Conservation (phyloP, 169 alveolate genomes). For the Babesia sp. region DNA sequence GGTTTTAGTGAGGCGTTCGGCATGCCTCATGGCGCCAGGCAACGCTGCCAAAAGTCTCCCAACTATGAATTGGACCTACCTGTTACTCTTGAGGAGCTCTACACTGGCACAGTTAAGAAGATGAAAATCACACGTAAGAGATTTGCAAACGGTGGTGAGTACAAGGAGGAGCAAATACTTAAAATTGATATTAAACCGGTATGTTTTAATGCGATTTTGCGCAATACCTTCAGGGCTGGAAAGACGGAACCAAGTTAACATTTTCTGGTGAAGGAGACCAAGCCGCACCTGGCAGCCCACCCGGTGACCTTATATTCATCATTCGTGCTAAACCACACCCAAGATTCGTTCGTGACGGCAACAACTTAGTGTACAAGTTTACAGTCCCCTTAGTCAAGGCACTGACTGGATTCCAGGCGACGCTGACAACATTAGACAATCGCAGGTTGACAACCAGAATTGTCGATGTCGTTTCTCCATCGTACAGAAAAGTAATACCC, state of each 20-base stretch:
- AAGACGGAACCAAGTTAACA: conserved; percentile 84
- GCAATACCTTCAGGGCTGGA: conserved; percentile 73
- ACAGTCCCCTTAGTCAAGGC: conserved; percentile 85
- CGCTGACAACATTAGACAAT: conserved; percentile 82
- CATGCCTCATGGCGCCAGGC: conserved; percentile 38
- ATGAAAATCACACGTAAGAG: conserved; percentile 83
- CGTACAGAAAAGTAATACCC: conserved; percentile 76
- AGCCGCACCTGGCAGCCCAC: conserved; percentile 77
- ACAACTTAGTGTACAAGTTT: conserved; percentile 80
- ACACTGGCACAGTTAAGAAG: conserved; percentile 78
- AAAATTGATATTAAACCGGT: conserved; percentile 83
- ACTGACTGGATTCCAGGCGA: conserved; percentile 82
- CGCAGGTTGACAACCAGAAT: conserved; percentile 79
- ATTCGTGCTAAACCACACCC: conserved; percentile 79
- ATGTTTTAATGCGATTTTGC: background rate
- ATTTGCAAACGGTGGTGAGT: conserved; percentile 71
- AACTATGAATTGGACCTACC: conserved; percentile 82
- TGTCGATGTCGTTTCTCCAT: conserved; percentile 80
- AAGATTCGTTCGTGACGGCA: conserved; percentile 78
- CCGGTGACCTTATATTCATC: conserved; percentile 83
- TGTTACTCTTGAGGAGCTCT: conserved; percentile 78
- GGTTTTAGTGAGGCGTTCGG: conserved; percentile 73
- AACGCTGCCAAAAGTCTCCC: conserved; percentile 63
- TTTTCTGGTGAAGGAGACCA: conserved; percentile 86
- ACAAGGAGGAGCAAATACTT: conserved; percentile 82